Evolutionary conservation across 2,329 filamentous ascomycete species (phyloP).

Genomic region (Alternaria arbusti): DNA sequence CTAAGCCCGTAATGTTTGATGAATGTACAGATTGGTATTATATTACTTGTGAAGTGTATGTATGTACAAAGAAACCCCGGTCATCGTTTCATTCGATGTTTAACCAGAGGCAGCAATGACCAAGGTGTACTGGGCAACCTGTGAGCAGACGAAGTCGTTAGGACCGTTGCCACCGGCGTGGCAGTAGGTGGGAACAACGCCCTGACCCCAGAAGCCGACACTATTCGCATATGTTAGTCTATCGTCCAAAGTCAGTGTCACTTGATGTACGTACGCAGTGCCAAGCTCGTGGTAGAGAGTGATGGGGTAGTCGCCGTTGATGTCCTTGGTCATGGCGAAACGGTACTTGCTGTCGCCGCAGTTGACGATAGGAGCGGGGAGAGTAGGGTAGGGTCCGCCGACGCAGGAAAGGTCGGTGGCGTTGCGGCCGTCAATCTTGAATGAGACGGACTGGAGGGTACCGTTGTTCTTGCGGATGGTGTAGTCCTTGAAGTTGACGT

Average conservation of each 20-base stretch:
- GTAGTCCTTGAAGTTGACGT: conserved; percentile 28
- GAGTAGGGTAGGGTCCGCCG: conserved; percentile 10
- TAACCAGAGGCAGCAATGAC: conserved; percentile 11
- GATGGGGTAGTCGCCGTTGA: conserved; percentile 9
- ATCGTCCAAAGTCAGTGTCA: not conserved
- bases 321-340: conserved; percentile 14
- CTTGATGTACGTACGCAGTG: not conserved
- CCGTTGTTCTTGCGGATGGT: conserved; percentile 25
- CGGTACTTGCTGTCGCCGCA: conserved; percentile 28
- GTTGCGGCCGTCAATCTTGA: conserved; percentile 29
- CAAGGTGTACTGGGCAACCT: conserved; percentile 16
- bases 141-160: conserved; percentile 26
- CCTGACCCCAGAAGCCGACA: conserved; percentile 7
- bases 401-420: conserved; percentile 19
- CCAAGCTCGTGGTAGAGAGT: conserved; percentile 26
- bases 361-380: conserved; percentile 20
- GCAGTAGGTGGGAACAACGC: conserved; percentile 25
- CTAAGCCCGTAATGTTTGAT: no score
- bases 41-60: not conserved
- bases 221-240: not conserved
- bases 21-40: not conserved
- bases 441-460: conserved; percentile 22
- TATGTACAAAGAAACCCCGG: not conserved
- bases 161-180: conserved; percentile 25
- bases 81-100: not conserved